phyloP scores from a whole-genome alignment of 1,139 yeast species.

The Yamadazyma triangularis region DNA sequence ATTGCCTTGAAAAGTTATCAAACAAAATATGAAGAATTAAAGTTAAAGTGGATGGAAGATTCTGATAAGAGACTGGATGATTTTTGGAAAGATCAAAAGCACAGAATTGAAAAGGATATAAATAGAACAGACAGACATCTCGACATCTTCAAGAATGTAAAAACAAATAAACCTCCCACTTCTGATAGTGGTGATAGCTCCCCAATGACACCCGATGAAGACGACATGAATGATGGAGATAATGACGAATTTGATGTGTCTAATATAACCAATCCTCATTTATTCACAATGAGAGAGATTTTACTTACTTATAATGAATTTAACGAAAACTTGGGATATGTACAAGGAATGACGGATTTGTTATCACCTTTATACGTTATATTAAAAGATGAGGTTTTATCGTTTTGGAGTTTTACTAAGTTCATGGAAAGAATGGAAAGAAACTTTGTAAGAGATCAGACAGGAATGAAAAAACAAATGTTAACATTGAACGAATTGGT shows the following conservation, averaged over 20 bases:
- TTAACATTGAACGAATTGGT: constrained; percentile 74
- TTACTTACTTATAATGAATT: constrained; percentile 81
- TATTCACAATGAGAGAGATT: constrained; percentile 70
- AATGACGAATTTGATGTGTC: constrained; percentile 47
- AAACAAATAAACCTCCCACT: constrained; percentile 11
- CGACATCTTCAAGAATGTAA: constrained; percentile 48
- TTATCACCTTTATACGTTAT: constrained; percentile 81
- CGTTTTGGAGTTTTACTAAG: constrained; percentile 85
- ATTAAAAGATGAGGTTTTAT: constrained; percentile 69
- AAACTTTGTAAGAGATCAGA: constrained; percentile 84
- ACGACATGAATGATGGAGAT: constrained; percentile 34
- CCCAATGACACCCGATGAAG: constrained; percentile 47
- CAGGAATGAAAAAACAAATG: constrained; percentile 91
- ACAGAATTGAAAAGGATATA: constrained; percentile 89
- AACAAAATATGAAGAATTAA: constrained; percentile 61
- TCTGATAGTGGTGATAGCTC: constrained; percentile 26
- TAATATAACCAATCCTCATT: constrained; percentile 61
- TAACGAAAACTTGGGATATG: constrained; percentile 83
- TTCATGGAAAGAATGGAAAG: constrained; percentile 97
- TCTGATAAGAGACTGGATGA: constrained; percentile 56
- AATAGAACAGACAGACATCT: constrained; percentile 85
- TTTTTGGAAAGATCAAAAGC: constrained; percentile 84
- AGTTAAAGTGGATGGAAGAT: constrained; percentile 62
- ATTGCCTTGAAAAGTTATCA: constrained; percentile 53
- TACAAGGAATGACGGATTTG: constrained; percentile 96